Evolutionary conservation across 345 rosid genomes (phyloP).

Genomic region (thale cress (Arabidopsis thaliana)): TAIR10.1 NC_003074.8:20227501-20228000

Average conservation of each 20-base stretch:
- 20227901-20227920: conserved; percentile 10
- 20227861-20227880: background rate
- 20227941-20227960: background rate
- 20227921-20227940: conserved; percentile 8
- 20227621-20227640: conserved; percentile 83
- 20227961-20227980: conserved; percentile 81
- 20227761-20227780: conserved; percentile 23
- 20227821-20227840: background rate
- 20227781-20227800: conserved; percentile 8
- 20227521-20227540: background rate
- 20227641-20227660: conserved; percentile 78
- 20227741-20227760: conserved; percentile 25
- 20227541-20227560: background rate
- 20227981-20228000: conserved; percentile 63
- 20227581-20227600: conserved; percentile 74
- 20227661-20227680: conserved; percentile 94
- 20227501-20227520: conserved; percentile 47
- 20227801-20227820: background rate
- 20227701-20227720: conserved; percentile 93
- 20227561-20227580: background rate
- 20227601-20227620: conserved; percentile 82
- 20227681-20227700: conserved; percentile 82
- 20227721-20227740: conserved; percentile 85
- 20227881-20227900: background rate
- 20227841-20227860: background rate